These are phyloP conservation scores for Haematococcus lacustris DNA, from an alignment of 139 green algal species.

Conservation along the genomic window DNA sequence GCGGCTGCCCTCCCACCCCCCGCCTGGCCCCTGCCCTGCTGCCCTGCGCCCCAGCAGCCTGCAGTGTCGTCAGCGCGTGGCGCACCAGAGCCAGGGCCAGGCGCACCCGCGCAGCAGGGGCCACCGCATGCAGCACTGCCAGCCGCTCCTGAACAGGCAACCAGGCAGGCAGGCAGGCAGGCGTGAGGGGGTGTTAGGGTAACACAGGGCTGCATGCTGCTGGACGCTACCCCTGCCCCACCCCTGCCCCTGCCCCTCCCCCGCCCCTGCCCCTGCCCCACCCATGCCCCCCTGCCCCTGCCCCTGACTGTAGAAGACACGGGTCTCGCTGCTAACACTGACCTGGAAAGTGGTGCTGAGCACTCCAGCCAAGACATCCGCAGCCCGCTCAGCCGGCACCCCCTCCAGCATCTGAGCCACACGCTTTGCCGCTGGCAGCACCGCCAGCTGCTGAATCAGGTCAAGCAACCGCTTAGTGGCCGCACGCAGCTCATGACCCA, in stretches of 20 bases:
- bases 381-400: background rate
- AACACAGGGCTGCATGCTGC: background rate
- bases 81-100: background rate
- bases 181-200: background rate
- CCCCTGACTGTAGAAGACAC: background rate
- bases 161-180: background rate
- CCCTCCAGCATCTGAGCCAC: background rate
- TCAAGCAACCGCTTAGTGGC: background rate
- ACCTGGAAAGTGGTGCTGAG: background rate
- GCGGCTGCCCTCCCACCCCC: no score
- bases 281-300: no score
- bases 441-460: background rate
- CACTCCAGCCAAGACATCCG: background rate
- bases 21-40: background rate
- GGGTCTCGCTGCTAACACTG: background rate
- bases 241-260: background rate
- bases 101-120: conserved; percentile 16
- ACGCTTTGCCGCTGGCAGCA: background rate
- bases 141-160: conserved; percentile 1
- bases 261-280: no score
- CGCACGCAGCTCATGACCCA: background rate
- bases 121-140: conserved; percentile 15
- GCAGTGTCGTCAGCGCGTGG: background rate
- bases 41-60: background rate
- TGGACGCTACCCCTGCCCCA: background rate